Evolutionary conservation across 2,329 filamentous ascomycete species (phyloP), one percentile per base, ranked within the genome.

Genomic region (Cladosporium phlei): DNA sequence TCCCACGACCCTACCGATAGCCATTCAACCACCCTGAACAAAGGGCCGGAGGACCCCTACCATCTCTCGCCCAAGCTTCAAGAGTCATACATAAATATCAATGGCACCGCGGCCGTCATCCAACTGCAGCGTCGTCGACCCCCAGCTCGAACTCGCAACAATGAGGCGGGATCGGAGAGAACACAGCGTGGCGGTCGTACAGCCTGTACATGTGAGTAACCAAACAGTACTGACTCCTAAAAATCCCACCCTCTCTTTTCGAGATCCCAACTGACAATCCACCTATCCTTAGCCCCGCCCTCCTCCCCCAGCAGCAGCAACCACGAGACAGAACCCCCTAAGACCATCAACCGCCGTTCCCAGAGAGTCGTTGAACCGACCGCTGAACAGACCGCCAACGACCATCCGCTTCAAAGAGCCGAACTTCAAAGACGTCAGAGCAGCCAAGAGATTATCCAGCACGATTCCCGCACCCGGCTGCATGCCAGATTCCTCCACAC

Each of bases 91-190:
- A n/a, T n/a, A n/a, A n/a, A n/a, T n/a, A n/a, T n/a, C n/a, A n/a
- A n/a, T n/a, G n/a, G n/a, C n/a, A n/a, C n/a, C n/a, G n/a, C n/a
- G n/a, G n/a, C n/a, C n/a, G n/a, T n/a, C n/a, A n/a, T n/a, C n/a
- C n/a, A n/a, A n/a, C n/a, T n/a, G n/a, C n/a, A n/a, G n/a, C n/a
- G n/a, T n/a, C n/a, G n/a, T n/a, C n/a, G n/a, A n/a, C n/a, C n/a
- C n/a, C n/a, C n/a, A n/a, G n/a, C n/a, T n/a, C n/a, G 35, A 37
- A 8, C n/a, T 45, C 17, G 42, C 42, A 9, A 35, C 21, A 14
- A 37, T 45, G 42, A 22, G 42, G 8, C 42, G 37, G n/a, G 42
- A 45, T 22, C 42, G 42, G 22, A 28, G 42, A 12, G 29, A 45
- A 17, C 32, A 45, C 7, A 45, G 32, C 24, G 16, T 35, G 22